phyloP scores from a whole-genome alignment of 148 eudicot species.

The Heliosperma pusillum region DNA sequence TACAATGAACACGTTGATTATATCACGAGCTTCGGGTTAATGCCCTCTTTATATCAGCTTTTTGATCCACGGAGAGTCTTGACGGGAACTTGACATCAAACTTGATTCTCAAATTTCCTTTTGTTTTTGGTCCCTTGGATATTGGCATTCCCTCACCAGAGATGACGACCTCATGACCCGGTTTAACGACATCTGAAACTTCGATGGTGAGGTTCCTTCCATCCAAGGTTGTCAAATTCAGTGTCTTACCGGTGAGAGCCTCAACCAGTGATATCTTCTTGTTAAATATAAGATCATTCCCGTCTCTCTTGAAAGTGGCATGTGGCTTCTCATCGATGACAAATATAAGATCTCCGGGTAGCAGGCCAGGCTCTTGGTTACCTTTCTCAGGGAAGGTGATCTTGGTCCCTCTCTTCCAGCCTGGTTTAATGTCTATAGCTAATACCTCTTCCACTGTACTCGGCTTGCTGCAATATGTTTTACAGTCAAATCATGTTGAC shows the following conservation, averaged over 20 bases:
- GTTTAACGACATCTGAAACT: conserved; percentile 56
- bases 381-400: conserved; percentile 91
- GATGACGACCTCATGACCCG: conserved; percentile 56
- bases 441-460: conserved; percentile 73
- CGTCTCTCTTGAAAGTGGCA: conserved; percentile 64
- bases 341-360: conserved; percentile 74
- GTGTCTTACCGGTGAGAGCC: conserved; percentile 76
- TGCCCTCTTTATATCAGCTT: conserved; percentile 53
- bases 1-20: neutral
- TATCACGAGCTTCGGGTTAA: conserved; percentile 32
- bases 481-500: neutral
- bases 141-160: conserved; percentile 80
- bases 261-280: conserved; percentile 60
- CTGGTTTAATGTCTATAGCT: conserved; percentile 68
- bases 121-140: conserved; percentile 64
- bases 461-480: conserved; percentile 52
- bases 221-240: conserved; percentile 53
- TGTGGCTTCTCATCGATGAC: conserved; percentile 87
- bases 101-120: conserved; percentile 62
- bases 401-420: conserved; percentile 90
- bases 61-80: conserved; percentile 58
- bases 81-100: conserved; percentile 70
- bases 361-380: conserved; percentile 53
- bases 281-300: conserved; percentile 62
- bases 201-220: conserved; percentile 47